Base-by-base conservation (phyloP, 2,329 filamentous ascomycete genomes). In the Ceratocystis diversiconidia region DNA sequence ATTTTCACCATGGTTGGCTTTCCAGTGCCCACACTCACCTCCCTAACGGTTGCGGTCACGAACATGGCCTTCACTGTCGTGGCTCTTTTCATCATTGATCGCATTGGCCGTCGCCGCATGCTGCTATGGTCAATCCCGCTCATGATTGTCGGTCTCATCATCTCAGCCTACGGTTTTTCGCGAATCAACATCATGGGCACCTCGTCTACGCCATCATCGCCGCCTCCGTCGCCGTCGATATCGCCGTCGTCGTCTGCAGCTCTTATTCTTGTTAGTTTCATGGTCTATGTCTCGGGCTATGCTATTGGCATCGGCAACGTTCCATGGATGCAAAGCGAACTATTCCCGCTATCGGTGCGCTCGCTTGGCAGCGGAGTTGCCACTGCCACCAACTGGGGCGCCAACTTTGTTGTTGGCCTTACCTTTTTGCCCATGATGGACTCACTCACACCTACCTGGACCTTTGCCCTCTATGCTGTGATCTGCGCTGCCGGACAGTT, bases 241-340 rank as follows among this genome's bases (percentile, higher is more conserved):
- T 36, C 62, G 32, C 36, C 43, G 59, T 62, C 62, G 71, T 57
- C 73, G 17, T 78, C 80, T 0, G 79, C 82, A 2, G 67, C 78
- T 32, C 72, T 86, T 19, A 87, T 96, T 55, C 81, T 96, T 1
- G 69, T 83, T 50, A 87, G 87, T 69, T 86, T 96, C 73, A 87
- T 91, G 74, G 70, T 90, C 6, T 96, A 95, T 74, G 91, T 95
- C 1, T 87, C 89, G 7, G 81, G 87, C 0, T 97, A 95, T 73
- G 92, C 92, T 0, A 79, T 92, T 1, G 92, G 92, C 1, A 80
- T 97, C 1, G 92, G 92, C 7, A 95, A 91, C 71, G 90, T 97
- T 2, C 92, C 92, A 0, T 97, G 92, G 92, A 92, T 96, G 80
- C 92, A 96, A 76, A 90, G 87, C 70, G 92, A 97, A 76, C 82